A percentile compares a stretch with the other conserved stretches of the same genome.
phyloP scores from a whole-genome alignment of 352 stramenopile species.

The Phytopythium sindhum region DNA sequence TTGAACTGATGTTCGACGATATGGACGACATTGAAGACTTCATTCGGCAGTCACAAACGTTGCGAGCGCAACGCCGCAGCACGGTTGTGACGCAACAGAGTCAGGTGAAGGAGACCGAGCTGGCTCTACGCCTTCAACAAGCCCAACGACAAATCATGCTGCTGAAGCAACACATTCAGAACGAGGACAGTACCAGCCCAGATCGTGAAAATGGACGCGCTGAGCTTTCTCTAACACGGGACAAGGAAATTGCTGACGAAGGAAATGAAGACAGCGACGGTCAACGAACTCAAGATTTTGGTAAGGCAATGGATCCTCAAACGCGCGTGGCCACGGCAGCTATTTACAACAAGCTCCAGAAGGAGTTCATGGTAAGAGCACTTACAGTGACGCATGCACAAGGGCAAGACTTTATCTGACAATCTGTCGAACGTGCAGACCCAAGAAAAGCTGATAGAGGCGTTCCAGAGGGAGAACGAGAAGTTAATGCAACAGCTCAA shows the following conservation, averaged over 20 bases:
- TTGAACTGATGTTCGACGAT: slow-evolving; percentile 28
- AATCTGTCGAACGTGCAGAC: slow-evolving; percentile 19
- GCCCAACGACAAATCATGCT: slow-evolving; percentile 67
- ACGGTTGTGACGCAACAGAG: slow-evolving; percentile 24
- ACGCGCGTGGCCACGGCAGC: slow-evolving; percentile 6
- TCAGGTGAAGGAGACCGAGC: slow-evolving; percentile 48
- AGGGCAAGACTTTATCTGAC: not conserved
- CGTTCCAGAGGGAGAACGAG: slow-evolving; percentile 82
- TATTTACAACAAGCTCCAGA: slow-evolving; percentile 30
- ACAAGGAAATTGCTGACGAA: not conserved
- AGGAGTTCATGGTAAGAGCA: slow-evolving; percentile 45
- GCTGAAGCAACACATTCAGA: slow-evolving; percentile 60
- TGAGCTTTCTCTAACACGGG: not conserved
- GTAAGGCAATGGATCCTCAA: not conserved
- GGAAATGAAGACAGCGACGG: slow-evolving; percentile 5
- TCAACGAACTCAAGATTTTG: not conserved
- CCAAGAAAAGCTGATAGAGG: slow-evolving; percentile 74
- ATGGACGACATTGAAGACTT: slow-evolving; percentile 59
- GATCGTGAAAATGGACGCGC: not conserved
- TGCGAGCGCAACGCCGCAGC: slow-evolving; percentile 27
- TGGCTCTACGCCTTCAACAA: slow-evolving; percentile 65
- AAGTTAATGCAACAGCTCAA: slow-evolving; percentile 79
- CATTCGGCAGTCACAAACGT: slow-evolving; percentile 36
- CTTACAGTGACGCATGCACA: not conserved
- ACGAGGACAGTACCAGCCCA: not conserved